Conservation (phyloP, 1,284 basidiomycete species). For the Singerocomus rubriflavus region DNA sequence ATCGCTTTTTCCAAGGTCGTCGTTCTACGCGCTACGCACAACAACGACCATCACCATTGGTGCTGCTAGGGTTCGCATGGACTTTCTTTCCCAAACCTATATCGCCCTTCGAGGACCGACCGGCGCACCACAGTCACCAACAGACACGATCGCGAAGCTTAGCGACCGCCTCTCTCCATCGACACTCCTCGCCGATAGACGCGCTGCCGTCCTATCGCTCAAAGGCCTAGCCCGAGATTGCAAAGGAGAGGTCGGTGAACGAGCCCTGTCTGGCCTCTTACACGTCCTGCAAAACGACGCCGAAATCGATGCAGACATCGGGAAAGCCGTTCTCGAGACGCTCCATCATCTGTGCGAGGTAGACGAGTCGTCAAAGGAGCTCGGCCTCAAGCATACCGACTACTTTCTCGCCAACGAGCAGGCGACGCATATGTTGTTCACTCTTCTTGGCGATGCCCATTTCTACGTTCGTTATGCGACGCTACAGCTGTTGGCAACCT, state of each 20-base stretch:
- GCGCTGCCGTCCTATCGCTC: conserved; percentile 87
- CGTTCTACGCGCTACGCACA: background rate
- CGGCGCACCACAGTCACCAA: conserved; percentile 76
- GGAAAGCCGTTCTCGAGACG: conserved; percentile 88
- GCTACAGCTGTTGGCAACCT: conserved; percentile 78
- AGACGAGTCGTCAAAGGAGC: conserved; percentile 54
- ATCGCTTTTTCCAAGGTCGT: background rate
- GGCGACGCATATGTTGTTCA: conserved; percentile 74
- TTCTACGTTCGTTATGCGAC: conserved; percentile 90
- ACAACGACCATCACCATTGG: background rate
- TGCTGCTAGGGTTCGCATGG: conserved; percentile 44
- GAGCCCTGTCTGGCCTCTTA: conserved; percentile 73
- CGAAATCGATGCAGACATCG: conserved; percentile 85
- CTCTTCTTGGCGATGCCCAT: conserved; percentile 68
- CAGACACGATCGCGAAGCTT: conserved; percentile 83
- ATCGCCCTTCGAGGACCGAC: conserved; percentile 75
- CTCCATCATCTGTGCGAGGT: conserved; percentile 74
- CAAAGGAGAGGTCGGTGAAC: conserved; percentile 81
- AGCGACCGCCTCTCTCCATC: conserved; percentile 86
- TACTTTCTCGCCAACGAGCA: conserved; percentile 67
- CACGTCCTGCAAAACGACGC: conserved; percentile 84
- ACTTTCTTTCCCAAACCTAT: conserved; percentile 79
- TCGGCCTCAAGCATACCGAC: conserved; percentile 75
- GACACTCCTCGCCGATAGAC: conserved; percentile 83
- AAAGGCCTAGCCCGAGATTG: conserved; percentile 92